A percentile compares a stretch with the other conserved stretches of the same genome.
Conservation (phyloP, 2,329 filamentous ascomycete species). For the Colletotrichum sp. region DNA sequence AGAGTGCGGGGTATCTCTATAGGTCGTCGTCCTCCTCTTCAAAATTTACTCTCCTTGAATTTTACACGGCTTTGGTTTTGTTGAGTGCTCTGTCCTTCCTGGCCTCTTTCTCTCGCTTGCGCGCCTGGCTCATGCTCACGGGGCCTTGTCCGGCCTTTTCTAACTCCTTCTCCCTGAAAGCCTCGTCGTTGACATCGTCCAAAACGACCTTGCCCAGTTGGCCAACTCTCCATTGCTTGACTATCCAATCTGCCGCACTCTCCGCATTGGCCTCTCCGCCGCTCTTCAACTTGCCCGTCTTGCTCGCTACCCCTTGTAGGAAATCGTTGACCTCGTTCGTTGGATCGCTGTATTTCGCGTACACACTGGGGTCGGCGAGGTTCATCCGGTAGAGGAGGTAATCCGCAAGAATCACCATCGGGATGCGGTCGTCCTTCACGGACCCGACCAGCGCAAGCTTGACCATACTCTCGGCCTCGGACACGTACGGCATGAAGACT, state of each 20-base stretch:
- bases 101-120: slow-evolving; percentile 68
- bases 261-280: slow-evolving; percentile 75
- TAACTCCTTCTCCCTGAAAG: slow-evolving; percentile 54
- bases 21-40: background rate
- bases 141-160: slow-evolving; percentile 47
- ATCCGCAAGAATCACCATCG: slow-evolving; percentile 80
- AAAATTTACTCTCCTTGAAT: background rate
- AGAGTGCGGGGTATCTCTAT: slow-evolving; percentile 17
- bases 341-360: slow-evolving; percentile 66
- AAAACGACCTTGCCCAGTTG: slow-evolving; percentile 78
- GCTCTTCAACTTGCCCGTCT: slow-evolving; percentile 77
- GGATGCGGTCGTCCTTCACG: slow-evolving; percentile 88
- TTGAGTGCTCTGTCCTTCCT: slow-evolving; percentile 41
- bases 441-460: slow-evolving; percentile 91
- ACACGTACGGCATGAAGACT: slow-evolving; percentile 92
- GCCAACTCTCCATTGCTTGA: slow-evolving; percentile 83
- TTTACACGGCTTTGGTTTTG: slow-evolving; percentile 12
- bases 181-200: slow-evolving; percentile 73
- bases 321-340: slow-evolving; percentile 86
- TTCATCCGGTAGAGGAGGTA: slow-evolving; percentile 91
- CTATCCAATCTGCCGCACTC: slow-evolving; percentile 77
- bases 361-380: slow-evolving; percentile 63
- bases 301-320: slow-evolving; percentile 71
- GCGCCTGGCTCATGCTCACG: slow-evolving; percentile 71
- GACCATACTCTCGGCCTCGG: slow-evolving; percentile 86